Conservation (phyloP, 129 eudicot genomes). For the Deinandra increscens region DNA sequence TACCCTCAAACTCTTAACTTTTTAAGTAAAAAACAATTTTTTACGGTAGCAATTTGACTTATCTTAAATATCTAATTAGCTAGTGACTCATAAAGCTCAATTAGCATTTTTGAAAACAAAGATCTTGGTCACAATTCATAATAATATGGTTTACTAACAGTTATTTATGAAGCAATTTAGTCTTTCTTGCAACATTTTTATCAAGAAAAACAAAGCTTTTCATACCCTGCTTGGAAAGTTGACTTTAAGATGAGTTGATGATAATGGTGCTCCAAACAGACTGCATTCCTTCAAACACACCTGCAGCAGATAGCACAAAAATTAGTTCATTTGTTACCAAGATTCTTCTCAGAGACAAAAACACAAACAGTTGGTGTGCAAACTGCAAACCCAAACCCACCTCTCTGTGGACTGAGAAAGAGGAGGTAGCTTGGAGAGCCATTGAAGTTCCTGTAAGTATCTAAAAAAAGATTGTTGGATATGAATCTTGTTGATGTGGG, state of each 20-base stretch:
- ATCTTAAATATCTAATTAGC: no score
- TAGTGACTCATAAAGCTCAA: no score
- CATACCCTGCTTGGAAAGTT: constrained; percentile 58
- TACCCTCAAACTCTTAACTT: no score
- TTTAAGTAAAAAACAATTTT: no score
- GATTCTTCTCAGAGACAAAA: neutral
- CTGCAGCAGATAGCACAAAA: constrained; percentile 37
- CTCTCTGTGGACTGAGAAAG: constrained; percentile 51
- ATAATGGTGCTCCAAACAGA: constrained; percentile 62
- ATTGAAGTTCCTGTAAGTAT: constrained; percentile 36
- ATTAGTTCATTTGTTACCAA: neutral
- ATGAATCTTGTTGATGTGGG: constrained; percentile 15
- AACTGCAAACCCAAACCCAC: constrained; percentile 36
- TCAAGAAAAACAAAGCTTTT: neutral
- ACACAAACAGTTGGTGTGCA: neutral
- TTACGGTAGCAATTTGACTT: no score
- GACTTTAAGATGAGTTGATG: constrained; percentile 51
- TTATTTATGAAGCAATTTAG: no score
- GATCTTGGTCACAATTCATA: no score
- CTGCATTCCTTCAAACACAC: constrained; percentile 56
- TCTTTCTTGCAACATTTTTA: no score
- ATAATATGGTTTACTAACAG: no score
- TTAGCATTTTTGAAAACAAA: no score
- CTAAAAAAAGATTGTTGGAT: constrained; percentile 27
- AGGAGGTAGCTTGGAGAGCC: constrained; percentile 78